Evolutionary conservation across 805 yeast species (phyloP).

Genomic region (Kodamaea neixiangensis): DNA sequence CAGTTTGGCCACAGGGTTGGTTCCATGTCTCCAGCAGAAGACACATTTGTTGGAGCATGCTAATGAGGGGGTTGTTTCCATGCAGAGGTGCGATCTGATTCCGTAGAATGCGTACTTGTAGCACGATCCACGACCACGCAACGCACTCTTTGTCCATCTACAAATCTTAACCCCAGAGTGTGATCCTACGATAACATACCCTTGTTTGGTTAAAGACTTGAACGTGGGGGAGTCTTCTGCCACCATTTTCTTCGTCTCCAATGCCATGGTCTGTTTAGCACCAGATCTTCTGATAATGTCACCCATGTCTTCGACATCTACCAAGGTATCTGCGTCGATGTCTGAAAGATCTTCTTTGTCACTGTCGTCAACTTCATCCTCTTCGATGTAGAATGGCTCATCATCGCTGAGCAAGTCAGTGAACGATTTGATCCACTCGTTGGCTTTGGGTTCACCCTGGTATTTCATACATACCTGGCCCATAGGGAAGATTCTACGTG

Average conservation of each 20-base stretch:
- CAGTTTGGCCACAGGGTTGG: conserved; percentile 92
- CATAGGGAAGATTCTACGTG: conserved; percentile 76
- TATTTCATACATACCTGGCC: conserved; percentile 83
- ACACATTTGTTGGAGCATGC: conserved; percentile 96
- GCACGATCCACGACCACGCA: conserved; percentile 93
- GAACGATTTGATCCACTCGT: conserved; percentile 68
- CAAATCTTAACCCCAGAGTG: conserved; percentile 95
- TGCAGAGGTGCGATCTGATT: conserved; percentile 84
- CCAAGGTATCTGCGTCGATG: conserved; percentile 47
- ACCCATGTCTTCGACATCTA: conserved; percentile 91
- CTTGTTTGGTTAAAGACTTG: conserved; percentile 87
- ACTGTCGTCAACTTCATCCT: conserved; percentile 57
- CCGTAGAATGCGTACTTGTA: conserved; percentile 93
- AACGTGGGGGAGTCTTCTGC: conserved; percentile 86
- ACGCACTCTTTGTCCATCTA: conserved; percentile 94
- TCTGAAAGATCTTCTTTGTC: conserved; percentile 42
- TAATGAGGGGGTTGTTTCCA: conserved; percentile 93
- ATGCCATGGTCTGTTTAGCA: conserved; percentile 13
- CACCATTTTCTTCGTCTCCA: conserved; percentile 73
- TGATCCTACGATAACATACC: conserved; percentile 88
- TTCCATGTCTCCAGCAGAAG: conserved; percentile 97
- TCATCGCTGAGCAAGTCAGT: conserved; percentile 64
- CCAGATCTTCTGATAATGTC: conserved; percentile 47
- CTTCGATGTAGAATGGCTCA: conserved; percentile 61
- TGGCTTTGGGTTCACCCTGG: conserved; percentile 57